A percentile compares a stretch with the other conserved stretches of the same genome.
Evolutionary conservation across 495 filamentous ascomycete species (phyloP).

Genomic region (Chlorociboria aeruginascens): DNA sequence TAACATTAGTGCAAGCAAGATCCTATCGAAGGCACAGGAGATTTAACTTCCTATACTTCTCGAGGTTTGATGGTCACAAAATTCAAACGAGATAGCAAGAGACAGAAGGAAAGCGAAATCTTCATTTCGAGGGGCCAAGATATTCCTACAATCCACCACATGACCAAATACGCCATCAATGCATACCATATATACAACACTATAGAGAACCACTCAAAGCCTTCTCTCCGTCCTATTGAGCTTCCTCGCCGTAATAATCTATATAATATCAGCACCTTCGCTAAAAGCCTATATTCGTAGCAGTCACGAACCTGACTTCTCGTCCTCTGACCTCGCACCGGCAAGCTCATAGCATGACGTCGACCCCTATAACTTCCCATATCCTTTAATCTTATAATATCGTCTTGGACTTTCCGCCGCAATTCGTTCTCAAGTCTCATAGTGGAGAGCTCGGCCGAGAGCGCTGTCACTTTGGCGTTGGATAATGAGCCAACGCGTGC

Average conservation of each 20-base stretch:
- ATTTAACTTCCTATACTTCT: no score
- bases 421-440: constrained; percentile 95
- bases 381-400: constrained; percentile 78
- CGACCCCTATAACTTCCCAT: constrained; percentile 86
- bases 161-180: constrained; percentile 5
- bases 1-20: no score
- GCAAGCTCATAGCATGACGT: constrained; percentile 80
- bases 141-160: neutral
- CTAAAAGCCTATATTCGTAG: neutral
- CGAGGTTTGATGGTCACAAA: no score
- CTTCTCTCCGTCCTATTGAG: constrained; percentile 44
- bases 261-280: constrained; percentile 1
- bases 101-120: no score
- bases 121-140: neutral
- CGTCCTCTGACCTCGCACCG: constrained; percentile 79
- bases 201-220: neutral
- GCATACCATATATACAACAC: constrained; percentile 1
- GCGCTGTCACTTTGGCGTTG: constrained; percentile 58
- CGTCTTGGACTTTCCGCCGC: constrained; percentile 59
- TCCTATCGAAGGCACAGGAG: no score
- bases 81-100: no score
- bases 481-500: constrained; percentile 61
- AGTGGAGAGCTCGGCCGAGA: constrained; percentile 73
- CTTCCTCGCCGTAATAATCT: constrained; percentile 65
- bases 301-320: constrained; percentile 53